Base-by-base conservation (phyloP, 441 rosid species). In the Mallotus japonicus region DNA sequence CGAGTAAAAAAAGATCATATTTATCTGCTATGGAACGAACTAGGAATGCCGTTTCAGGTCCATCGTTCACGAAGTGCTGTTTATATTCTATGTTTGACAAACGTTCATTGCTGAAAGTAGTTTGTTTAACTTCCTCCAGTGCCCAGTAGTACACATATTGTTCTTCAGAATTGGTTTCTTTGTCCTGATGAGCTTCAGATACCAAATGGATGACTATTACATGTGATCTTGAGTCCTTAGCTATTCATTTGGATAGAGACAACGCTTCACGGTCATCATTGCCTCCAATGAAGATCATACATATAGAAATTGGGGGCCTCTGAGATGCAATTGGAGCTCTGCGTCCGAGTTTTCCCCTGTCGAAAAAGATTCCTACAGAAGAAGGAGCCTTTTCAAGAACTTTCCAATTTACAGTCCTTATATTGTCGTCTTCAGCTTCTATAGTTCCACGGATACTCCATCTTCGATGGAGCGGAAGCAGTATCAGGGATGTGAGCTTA, bases 1-100 rank as follows among this genome's bases (percentile, higher is more conserved):
- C 32, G 32, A 80, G 78, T 0, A 87, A 12, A 58, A 83, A 79
- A 32, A 86, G 79, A 59, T 86, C 84, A 62, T 76, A 81, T 5
- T 67, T 77, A 42, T 78, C 61, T 16, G 69, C 83, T 22, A 85
- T 63, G 34, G 85, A 74, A 42, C 79, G 73, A 49, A 87, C 58
- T 11, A 69, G 56, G 61, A n/a, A 22, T 1, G 79, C 72, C 0
- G 84, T 70, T 28, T 83, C 71, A 0, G 79, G 75, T 65, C 87
- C 88, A 65, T 83, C 83, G 8, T 63, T 10, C 47, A 77, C 83
- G 16, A 55, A 77, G 40, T 80, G 32, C 32, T 28, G 32, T 2
- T 28, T 28, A 28, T 28, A 28, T 2, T 28, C 32, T 28, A 28
- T 28, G 32, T 28, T 28, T 28, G 32, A 28, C 3, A 28, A 0